Conservation (phyloP, 305 asterid genomes). For the Solanum hybrid region DNA sequence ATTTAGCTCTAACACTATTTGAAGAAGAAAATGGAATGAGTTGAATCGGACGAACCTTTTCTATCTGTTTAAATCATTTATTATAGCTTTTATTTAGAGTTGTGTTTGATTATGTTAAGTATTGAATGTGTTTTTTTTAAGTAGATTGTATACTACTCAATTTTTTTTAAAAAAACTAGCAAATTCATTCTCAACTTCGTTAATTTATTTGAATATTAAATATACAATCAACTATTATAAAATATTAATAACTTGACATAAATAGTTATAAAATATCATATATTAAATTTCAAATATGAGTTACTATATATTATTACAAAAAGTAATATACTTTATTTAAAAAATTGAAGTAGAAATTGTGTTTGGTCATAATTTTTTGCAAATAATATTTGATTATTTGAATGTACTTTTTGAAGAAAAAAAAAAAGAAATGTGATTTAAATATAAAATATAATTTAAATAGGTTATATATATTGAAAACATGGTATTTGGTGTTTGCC, state of each 20-base stretch:
- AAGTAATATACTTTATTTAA: too few relatives aligned
- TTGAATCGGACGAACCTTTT: background rate
- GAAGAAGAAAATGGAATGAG: background rate
- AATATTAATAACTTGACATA: too few relatives aligned
- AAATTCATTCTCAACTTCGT: background rate
- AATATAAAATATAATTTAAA: too few relatives aligned
- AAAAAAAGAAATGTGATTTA: background rate
- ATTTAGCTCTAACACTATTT: background rate
- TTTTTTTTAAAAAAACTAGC: background rate
- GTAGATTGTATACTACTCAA: too few relatives aligned
- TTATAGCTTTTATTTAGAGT: background rate
- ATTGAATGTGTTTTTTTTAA: background rate
- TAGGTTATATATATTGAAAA: background rate
- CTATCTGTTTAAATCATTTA: background rate
- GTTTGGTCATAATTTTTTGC: too few relatives aligned
- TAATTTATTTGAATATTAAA: too few relatives aligned
- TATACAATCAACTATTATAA: background rate
- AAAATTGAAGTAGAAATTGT: accelerated
- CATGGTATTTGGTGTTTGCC: background rate
- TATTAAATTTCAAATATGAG: too few relatives aligned
- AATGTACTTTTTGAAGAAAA: background rate
- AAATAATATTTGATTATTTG: background rate
- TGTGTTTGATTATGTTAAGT: background rate
- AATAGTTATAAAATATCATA: background rate
- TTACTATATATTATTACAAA: too few relatives aligned